phyloP scores from a whole-genome alignment of 176 grass and related monocot genomes.

The Hordeum marinum region DNA sequence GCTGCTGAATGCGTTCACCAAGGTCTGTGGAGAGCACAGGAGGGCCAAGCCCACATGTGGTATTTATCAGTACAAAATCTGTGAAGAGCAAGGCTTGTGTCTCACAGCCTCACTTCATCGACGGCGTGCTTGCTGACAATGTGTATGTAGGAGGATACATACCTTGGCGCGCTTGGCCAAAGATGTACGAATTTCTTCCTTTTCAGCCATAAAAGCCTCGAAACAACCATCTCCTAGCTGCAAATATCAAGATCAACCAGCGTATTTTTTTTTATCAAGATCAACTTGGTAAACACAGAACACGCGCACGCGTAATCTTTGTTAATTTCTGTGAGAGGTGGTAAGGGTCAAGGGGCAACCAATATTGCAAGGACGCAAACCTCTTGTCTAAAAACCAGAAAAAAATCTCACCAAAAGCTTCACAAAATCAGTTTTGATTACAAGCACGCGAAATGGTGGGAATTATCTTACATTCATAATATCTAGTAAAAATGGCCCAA shows the following conservation, averaged over 20 bases:
- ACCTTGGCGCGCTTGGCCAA: constrained; percentile 55
- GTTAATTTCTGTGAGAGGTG: background rate
- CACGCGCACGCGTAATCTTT: background rate
- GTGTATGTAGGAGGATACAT: background rate
- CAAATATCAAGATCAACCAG: background rate
- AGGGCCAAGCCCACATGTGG: background rate
- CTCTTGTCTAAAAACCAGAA: background rate
- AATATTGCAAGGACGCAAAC: background rate
- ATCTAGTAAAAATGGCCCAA: background rate
- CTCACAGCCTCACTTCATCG: background rate
- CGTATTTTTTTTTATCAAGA: too few species aligned
- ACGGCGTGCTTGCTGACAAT: background rate
- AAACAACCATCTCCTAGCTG: constrained; percentile 64
- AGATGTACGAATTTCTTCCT: constrained; percentile 43
- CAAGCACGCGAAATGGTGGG: too few species aligned
- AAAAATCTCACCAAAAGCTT: background rate
- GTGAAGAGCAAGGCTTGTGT: background rate
- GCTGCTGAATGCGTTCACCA: constrained; percentile 55
- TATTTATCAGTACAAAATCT: too few species aligned
- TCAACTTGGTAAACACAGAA: background rate
- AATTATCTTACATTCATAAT: background rate
- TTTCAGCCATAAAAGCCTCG: constrained; percentile 48
- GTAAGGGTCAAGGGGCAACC: background rate
- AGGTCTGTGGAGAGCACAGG: constrained; percentile 24
- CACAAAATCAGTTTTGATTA: background rate